Evolutionary conservation across 2,329 filamentous ascomycete genomes (phyloP), one percentile per base, ranked within the genome.

Genomic region (Trichoderma endophyticum): DNA sequence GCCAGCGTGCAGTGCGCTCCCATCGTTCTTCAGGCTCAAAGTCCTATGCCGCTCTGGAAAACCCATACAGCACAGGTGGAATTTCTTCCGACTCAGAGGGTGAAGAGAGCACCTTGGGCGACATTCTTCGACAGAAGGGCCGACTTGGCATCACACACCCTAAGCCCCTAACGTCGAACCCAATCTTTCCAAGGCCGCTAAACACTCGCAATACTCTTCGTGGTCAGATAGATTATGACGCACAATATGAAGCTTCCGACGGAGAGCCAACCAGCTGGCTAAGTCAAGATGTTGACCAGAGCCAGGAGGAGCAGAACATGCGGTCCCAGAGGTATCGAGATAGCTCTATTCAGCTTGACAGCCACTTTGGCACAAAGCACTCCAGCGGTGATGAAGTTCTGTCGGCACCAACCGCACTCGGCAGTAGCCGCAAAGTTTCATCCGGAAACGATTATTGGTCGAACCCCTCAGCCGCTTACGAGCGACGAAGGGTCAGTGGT

Each of bases 401-500:
- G 1, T 88, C 86, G 6, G 86, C 87, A 32, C 89, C 88, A 0
- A 78, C 89, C 15, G 83, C 88, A 74, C 77, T 90, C 14, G 86
- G 85, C 15, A 78, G 77, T 26, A 81, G 79, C 30, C 82, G 88
- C 61, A 88, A 90, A 77, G 83, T 90, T 5, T 89, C 87, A 14
- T 87, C 86, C 6, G 89, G 89, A 1, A 89, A 87, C 72, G 89
- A 91, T 77, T 87, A 84, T 71, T 82, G 82, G 71, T 73, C 79
- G 2, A 77, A 78, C 34, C 75, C 74, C 73, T 73, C 78, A 39
- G 73, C 76, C 30, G 77, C 77, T 1, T 83, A 83, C 67, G 82
- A 81, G 21, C 83, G 87, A 61, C 83, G 91, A 60, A 89, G 91
- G 73, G 91, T 93, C 3, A 94, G 91, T 78, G 92, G 92, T 1